These are phyloP conservation scores for Aurinia saxatilis DNA, from an alignment of 345 rosid species.

Conservation along the genomic window DNA sequence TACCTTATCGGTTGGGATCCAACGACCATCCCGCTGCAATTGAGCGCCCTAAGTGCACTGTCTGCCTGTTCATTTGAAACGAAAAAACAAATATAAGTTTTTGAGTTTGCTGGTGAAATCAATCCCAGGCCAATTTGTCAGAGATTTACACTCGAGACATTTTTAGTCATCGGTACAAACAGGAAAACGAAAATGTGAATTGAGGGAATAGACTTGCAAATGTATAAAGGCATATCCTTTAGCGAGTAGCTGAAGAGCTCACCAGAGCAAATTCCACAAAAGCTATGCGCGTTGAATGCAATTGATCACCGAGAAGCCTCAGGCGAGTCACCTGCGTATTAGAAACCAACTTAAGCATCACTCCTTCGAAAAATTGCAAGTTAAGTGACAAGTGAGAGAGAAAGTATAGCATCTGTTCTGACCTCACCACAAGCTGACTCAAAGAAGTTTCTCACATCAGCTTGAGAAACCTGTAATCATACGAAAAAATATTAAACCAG, in stretches of 20 bases:
- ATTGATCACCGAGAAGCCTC: slow-evolving; percentile 79
- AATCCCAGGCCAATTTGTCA: neutral
- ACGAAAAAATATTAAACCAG: neutral
- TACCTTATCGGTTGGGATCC: slow-evolving; percentile 76
- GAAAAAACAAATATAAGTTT: neutral
- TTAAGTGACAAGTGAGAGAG: neutral
- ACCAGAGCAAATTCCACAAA: slow-evolving; percentile 88
- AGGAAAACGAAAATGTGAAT: neutral
- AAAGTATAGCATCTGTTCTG: slow-evolving; percentile 16
- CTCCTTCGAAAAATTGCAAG: neutral
- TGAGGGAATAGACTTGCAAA: slow-evolving; percentile 9
- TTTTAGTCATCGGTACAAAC: neutral
- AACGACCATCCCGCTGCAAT: slow-evolving; percentile 63
- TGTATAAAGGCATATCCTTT: neutral
- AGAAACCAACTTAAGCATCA: neutral
- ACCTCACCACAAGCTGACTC: slow-evolving; percentile 91
- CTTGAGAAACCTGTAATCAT: slow-evolving; percentile 57
- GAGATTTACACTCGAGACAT: neutral
- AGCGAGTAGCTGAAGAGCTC: slow-evolving; percentile 18
- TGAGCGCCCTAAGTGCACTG: slow-evolving; percentile 67
- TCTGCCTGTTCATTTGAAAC: slow-evolving; percentile 54
- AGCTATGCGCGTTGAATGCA: slow-evolving; percentile 84
- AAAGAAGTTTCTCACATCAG: slow-evolving; percentile 70
- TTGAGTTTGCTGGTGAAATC: neutral
- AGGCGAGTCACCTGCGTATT: slow-evolving; percentile 62